phyloP scores from a whole-genome alignment of 2,329 filamentous ascomycete species.

The Trichoderma guizhouense region DNA sequence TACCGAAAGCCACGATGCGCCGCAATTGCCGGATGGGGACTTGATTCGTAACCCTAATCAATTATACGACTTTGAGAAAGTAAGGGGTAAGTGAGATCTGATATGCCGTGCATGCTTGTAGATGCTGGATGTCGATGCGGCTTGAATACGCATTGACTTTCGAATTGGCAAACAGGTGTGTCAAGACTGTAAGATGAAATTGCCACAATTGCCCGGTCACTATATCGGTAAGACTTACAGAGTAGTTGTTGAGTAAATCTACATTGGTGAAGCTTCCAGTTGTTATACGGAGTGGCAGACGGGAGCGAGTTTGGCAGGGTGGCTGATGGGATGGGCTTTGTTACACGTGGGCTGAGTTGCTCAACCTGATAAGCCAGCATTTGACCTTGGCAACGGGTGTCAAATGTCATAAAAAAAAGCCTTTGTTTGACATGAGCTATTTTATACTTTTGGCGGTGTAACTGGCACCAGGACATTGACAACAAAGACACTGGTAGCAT shows the following conservation, averaged over 20 bases:
- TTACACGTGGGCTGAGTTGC: slow-evolving; percentile 4
- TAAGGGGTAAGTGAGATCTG: background rate
- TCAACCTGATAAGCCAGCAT: background rate
- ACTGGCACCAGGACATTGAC: background rate
- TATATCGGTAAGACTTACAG: background rate
- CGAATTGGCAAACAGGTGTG: background rate
- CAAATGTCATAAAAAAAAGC: background rate
- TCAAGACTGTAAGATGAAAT: background rate
- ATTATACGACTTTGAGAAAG: background rate
- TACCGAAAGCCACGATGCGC: background rate
- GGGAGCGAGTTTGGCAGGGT: background rate
- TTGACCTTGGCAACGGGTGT: background rate
- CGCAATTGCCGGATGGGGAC: background rate
- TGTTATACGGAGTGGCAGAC: background rate
- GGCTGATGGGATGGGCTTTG: background rate
- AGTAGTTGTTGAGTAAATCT: background rate
- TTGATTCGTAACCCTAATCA: background rate
- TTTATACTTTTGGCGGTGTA: background rate
- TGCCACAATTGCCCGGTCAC: background rate
- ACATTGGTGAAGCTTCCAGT: background rate
- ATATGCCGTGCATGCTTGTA: background rate
- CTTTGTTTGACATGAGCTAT: background rate
- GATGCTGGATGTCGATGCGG: background rate
- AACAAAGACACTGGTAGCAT: background rate
- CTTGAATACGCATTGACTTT: background rate